phyloP scores from a whole-genome alignment of 495 filamentous ascomycete genomes.

The Aspergillus kassunensis region DNA sequence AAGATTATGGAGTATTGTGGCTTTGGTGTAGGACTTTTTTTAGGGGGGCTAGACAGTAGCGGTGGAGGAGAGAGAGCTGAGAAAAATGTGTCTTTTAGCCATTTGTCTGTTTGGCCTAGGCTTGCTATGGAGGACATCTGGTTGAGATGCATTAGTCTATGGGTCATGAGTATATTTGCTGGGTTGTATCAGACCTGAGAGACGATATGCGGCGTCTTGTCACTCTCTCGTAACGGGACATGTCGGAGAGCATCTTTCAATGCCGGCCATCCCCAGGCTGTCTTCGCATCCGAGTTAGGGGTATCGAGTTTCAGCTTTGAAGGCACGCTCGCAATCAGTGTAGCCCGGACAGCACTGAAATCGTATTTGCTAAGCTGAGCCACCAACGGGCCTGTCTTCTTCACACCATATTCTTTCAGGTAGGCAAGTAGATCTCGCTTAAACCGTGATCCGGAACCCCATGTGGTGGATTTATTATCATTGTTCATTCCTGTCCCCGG shows the following conservation, averaged over 20 bases:
- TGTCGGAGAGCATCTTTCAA: conserved; percentile 56
- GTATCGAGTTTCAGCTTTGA: conserved; percentile 50
- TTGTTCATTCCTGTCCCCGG: conserved; percentile 9
- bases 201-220: conserved; percentile 54
- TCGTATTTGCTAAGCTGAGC: conserved; percentile 60
- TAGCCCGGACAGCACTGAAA: conserved; percentile 65
- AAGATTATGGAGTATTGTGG: conserved; percentile 61
- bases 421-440: conserved; percentile 74
- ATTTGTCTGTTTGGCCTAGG: conserved; percentile 67
- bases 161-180: too few relatives aligned
- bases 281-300: conserved; percentile 32
- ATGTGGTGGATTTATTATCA: conserved; percentile 6
- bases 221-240: conserved; percentile 34
- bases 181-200: conserved; percentile 51
- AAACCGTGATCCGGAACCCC: conserved; percentile 67
- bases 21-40: not conserved
- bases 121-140: conserved; percentile 80
- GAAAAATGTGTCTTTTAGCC: conserved; percentile 69
- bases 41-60: conserved; percentile 3
- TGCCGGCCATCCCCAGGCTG: conserved; percentile 71
- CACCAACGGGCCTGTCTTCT: conserved; percentile 49
- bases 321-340: conserved; percentile 73
- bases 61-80: conserved; percentile 45
- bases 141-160: too few relatives aligned
- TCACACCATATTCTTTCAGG: conserved; percentile 60